Percentiles rank a stretch among this genome's conserved stretches.
Conservation (phyloP, 345 rosid genomes). For the Geranium rotundifolium region DNA sequence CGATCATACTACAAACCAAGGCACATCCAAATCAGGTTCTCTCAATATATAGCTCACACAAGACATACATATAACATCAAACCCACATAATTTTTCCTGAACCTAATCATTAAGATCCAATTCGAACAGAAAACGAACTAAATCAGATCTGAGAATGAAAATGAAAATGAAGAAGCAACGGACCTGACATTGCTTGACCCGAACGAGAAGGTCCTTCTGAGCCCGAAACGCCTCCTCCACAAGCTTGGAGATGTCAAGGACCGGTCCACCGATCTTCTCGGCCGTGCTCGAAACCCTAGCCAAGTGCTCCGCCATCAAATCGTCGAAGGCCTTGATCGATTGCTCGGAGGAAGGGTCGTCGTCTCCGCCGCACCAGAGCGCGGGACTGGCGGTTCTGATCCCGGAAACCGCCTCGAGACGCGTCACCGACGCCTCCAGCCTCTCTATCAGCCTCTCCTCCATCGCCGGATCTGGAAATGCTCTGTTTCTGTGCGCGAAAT, state of each 20-base stretch:
- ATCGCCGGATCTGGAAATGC: no score
- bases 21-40: neutral
- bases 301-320: conserved; percentile 42
- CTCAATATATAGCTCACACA: neutral
- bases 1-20: neutral
- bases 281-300: conserved; percentile 55
- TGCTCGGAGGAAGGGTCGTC: conserved; percentile 43
- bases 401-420: no score
- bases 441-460: no score
- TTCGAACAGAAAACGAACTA: neutral
- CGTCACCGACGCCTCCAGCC: no score
- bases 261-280: conserved; percentile 87
- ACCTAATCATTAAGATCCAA: no score
- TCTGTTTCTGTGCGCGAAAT: no score
- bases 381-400: no score
- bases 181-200: conserved; percentile 63
- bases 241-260: conserved; percentile 57
- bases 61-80: neutral
- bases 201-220: conserved; percentile 57
- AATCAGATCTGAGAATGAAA: neutral
- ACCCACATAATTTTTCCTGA: neutral
- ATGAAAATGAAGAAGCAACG: neutral
- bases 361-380: neutral
- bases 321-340: conserved; percentile 70
- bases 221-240: conserved; percentile 50